Conservation (phyloP, 192 early-diverging fungal genomes). For the Lobosporangium transversale region DNA sequence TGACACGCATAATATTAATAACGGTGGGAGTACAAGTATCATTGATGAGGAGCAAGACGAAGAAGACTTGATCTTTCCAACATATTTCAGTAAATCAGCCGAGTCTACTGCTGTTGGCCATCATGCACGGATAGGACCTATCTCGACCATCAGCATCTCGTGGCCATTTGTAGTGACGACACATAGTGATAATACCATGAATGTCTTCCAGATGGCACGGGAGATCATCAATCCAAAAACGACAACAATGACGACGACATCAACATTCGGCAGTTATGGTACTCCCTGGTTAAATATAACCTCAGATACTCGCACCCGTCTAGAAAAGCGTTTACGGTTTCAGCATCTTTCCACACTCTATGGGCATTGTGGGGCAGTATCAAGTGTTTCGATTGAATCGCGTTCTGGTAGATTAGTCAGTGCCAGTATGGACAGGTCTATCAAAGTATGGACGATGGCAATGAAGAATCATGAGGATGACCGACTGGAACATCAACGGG, state of each 20-base stretch:
- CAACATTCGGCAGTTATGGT: no score
- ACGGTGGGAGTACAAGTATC: neutral
- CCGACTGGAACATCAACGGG: slow-evolving; percentile 7
- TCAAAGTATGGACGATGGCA: slow-evolving; percentile 41
- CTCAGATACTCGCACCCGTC: no score
- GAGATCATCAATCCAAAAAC: neutral
- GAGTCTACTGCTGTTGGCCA: neutral
- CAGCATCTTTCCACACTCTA: slow-evolving; percentile 41
- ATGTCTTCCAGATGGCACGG: slow-evolving; percentile 40
- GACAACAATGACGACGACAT: neutral
- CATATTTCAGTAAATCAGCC: neutral
- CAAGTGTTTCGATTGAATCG: slow-evolving; percentile 40
- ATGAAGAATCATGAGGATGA: neutral
- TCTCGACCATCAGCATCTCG: slow-evolving; percentile 32
- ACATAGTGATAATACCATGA: slow-evolving; percentile 45
- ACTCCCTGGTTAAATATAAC: no score
- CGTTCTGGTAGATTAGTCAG: slow-evolving; percentile 36
- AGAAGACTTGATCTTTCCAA: neutral
- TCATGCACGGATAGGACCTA: slow-evolving; percentile 32
- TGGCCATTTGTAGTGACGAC: slow-evolving; percentile 49
- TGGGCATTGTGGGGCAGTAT: slow-evolving; percentile 48
- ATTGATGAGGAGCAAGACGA: neutral
- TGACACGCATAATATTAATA: neutral
- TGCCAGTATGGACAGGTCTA: slow-evolving; percentile 47
- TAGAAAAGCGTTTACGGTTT: slow-evolving; percentile 4